A percentile compares a stretch with the other conserved stretches of the same genome.
phyloP scores from a whole-genome alignment of 2,329 filamentous ascomycete species.

The Fusarium oxysporum region DNA sequence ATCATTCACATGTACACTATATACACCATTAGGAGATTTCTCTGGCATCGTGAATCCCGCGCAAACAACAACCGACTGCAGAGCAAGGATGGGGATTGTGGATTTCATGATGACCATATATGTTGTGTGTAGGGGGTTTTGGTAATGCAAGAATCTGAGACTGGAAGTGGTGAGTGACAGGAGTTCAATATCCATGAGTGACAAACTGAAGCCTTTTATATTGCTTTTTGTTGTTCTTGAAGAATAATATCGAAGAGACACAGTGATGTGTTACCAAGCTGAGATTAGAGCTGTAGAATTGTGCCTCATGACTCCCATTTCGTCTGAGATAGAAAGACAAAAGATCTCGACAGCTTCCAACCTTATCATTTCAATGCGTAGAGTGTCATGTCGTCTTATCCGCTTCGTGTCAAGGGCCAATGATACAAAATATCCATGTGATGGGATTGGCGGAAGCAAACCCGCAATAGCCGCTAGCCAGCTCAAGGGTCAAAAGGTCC shows the following conservation, averaged over 20 bases:
- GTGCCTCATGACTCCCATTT: neutral
- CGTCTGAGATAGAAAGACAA: neutral
- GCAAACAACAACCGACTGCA: neutral
- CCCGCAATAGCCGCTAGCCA: neutral
- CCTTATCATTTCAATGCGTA: neutral
- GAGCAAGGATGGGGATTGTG: neutral
- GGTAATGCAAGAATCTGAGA: neutral
- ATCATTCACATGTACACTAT: neutral
- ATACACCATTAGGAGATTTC: neutral
- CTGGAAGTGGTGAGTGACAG: neutral
- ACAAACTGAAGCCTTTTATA: neutral
- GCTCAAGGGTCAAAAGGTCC: neutral
- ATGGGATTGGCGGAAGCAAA: neutral
- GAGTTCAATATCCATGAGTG: neutral
- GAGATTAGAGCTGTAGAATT: neutral
- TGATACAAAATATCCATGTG: neutral
- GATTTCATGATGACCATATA: neutral
- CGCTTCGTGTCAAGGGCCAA: neutral
- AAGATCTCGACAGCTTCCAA: neutral
- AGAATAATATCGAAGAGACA: accelerated
- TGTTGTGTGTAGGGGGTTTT: neutral
- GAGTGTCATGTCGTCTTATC: neutral
- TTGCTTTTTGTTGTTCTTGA: neutral
- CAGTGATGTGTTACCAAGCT: accelerated
- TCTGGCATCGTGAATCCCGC: neutral